These are phyloP conservation scores for Clitoria ternatea DNA, from an alignment of 306 rosid species.

Conservation along the genomic window DNA sequence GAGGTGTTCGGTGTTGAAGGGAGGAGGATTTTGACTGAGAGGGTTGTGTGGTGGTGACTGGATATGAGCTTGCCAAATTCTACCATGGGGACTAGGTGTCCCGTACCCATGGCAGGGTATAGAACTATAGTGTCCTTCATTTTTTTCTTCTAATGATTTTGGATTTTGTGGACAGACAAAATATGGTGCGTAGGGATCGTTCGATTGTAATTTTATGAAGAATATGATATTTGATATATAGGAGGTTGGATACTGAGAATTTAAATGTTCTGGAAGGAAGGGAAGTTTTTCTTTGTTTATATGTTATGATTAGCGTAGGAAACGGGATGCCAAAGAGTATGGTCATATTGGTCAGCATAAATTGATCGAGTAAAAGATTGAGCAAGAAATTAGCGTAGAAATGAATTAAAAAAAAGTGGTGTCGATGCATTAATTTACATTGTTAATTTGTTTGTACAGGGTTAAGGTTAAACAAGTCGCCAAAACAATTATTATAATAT, in stretches of 20 bases:
- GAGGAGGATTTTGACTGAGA: conserved; percentile 30
- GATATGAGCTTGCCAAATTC: conserved; percentile 36
- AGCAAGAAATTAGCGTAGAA: not conserved
- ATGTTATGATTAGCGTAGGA: not conserved
- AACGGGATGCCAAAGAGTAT: not conserved
- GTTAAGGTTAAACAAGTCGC: not conserved
- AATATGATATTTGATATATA: too few species aligned
- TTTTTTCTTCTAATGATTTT: not conserved
- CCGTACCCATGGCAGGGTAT: conserved; percentile 30
- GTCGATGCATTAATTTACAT: not conserved
- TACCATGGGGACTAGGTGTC: conserved; percentile 42
- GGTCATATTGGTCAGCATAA: not conserved
- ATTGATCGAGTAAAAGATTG: not conserved
- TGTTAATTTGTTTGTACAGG: too few species aligned
- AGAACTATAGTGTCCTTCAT: conserved; percentile 31
- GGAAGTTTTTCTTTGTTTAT: not conserved
- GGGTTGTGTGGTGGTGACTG: conserved; percentile 12
- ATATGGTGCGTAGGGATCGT: not conserved
- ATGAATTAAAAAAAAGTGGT: not conserved
- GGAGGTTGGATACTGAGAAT: too few species aligned
- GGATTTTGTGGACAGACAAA: not conserved
- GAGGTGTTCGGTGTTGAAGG: conserved; percentile 33
- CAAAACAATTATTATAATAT: conserved; percentile 15
- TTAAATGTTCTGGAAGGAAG: not conserved
- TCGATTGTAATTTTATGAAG: not conserved